A percentile compares a stretch with the other conserved stretches of the same genome.
Evolutionary conservation across 2,329 filamentous ascomycete species (phyloP).

Genomic region (Blumeriella jaapii): DNA sequence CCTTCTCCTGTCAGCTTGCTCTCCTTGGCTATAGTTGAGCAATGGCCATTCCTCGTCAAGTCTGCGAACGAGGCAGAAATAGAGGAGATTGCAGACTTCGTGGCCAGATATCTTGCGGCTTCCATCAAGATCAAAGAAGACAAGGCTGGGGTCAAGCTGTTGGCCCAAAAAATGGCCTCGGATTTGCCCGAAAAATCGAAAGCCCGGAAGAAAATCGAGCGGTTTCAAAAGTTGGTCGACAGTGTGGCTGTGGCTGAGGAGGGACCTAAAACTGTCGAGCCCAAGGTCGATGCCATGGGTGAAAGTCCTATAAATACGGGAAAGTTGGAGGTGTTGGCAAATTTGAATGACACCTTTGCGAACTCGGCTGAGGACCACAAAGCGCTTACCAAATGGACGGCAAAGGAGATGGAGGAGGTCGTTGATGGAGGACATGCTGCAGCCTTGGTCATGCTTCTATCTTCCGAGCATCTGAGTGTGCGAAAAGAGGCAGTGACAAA

Average conservation of each 20-base stretch:
- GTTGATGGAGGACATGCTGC: conserved; percentile 66
- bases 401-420: conserved; percentile 67
- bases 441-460: conserved; percentile 62
- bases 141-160: conserved; percentile 32
- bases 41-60: conserved; percentile 58
- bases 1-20: conserved; percentile 47
- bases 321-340: conserved; percentile 11
- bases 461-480: conserved; percentile 63
- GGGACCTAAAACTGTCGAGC: neutral
- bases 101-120: conserved; percentile 45
- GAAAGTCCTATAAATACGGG: conserved; percentile 9
- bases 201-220: conserved; percentile 20
- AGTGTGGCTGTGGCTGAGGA: conserved; percentile 16
- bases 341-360: conserved; percentile 6
- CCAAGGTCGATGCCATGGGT: neutral
- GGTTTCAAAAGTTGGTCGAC: conserved; percentile 20
- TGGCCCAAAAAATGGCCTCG: conserved; percentile 33
- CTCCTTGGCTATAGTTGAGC: conserved; percentile 60
- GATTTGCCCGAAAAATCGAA: conserved; percentile 30
- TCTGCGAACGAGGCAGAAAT: conserved; percentile 34
- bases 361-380: conserved; percentile 33
- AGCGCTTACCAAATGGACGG: conserved; percentile 52
- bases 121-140: conserved; percentile 43
- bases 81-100: conserved; percentile 41
- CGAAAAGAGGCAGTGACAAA: conserved; percentile 65